phyloP scores from a whole-genome alignment of 345 rosid species.

The Salix arbutifolia region DNA sequence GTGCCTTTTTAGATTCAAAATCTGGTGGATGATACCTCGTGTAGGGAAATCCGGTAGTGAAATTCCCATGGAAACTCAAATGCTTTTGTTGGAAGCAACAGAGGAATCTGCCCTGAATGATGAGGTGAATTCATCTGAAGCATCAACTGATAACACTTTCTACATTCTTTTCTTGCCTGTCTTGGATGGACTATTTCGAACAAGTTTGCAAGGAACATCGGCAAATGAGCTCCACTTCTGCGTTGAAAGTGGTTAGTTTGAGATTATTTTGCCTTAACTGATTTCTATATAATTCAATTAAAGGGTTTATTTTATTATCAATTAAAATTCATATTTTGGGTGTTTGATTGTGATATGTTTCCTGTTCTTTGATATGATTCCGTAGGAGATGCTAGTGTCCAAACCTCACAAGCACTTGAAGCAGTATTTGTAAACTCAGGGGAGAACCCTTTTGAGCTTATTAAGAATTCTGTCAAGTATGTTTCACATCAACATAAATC shows the following conservation, averaged over 20 bases:
- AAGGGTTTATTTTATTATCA: not conserved
- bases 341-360: not conserved
- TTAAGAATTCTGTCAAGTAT: constrained; percentile 50
- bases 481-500: not conserved
- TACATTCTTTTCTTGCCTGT: constrained; percentile 54
- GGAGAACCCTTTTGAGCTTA: constrained; percentile 54
- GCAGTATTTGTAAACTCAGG: constrained; percentile 54
- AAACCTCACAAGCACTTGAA: constrained; percentile 32
- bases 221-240: constrained; percentile 54
- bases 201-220: constrained; percentile 54
- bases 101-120: constrained; percentile 34
- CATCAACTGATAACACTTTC: constrained; percentile 9
- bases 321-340: not conserved
- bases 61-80: constrained; percentile 54
- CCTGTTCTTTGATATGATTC: constrained; percentile 1
- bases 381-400: constrained; percentile 50
- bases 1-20: constrained; percentile 47
- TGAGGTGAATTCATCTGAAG: constrained; percentile 8
- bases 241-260: constrained; percentile 47
- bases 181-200: constrained; percentile 49
- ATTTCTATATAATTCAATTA: not conserved
- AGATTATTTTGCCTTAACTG: not conserved
- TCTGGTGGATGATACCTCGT: constrained; percentile 76
- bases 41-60: constrained; percentile 45
- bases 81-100: constrained; percentile 49